Evolutionary conservation across 1,284 basidiomycete genomes (phyloP).

Genomic region (Abortiporus biennis): DNA sequence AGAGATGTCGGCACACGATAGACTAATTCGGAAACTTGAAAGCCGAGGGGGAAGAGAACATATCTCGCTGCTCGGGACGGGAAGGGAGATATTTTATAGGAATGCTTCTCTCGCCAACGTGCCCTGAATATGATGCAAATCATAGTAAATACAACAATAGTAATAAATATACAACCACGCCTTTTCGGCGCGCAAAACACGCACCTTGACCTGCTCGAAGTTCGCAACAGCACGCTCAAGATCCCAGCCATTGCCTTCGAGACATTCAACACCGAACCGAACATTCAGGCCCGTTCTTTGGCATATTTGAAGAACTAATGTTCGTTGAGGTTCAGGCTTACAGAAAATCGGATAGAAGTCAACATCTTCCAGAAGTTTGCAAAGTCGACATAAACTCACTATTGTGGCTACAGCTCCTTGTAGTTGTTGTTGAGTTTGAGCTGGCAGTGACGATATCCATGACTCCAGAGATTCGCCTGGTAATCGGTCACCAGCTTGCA

Average conservation of each 20-base stretch:
- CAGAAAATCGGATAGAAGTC: conserved; percentile 12
- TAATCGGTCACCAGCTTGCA: conserved; percentile 38
- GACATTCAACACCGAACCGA: conserved; percentile 73
- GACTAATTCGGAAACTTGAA: too few species aligned
- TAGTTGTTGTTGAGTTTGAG: conserved; percentile 34
- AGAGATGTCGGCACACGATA: too few species aligned
- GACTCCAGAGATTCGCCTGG: neutral
- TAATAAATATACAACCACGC: conserved; percentile 1
- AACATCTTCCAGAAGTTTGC: neutral
- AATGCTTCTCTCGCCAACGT: conserved; percentile 39
- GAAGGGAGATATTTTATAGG: conserved; percentile 22
- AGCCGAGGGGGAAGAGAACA: too few species aligned
- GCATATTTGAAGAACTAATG: conserved; percentile 61
- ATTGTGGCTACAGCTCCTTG: conserved; percentile 46
- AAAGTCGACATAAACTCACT: conserved; percentile 37
- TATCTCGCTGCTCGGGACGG: neutral
- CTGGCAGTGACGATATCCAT: conserved; percentile 20
- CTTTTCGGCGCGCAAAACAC: conserved; percentile 15
- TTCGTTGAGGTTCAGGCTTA: conserved; percentile 63
- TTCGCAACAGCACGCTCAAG: conserved; percentile 70
- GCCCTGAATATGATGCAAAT: conserved; percentile 19
- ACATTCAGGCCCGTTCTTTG: conserved; percentile 72
- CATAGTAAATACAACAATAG: neutral
- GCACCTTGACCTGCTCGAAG: conserved; percentile 78
- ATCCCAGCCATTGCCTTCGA: conserved; percentile 80